Conservation (phyloP, 177 flowering plant genomes). For the Vitis hybrid region DNA sequence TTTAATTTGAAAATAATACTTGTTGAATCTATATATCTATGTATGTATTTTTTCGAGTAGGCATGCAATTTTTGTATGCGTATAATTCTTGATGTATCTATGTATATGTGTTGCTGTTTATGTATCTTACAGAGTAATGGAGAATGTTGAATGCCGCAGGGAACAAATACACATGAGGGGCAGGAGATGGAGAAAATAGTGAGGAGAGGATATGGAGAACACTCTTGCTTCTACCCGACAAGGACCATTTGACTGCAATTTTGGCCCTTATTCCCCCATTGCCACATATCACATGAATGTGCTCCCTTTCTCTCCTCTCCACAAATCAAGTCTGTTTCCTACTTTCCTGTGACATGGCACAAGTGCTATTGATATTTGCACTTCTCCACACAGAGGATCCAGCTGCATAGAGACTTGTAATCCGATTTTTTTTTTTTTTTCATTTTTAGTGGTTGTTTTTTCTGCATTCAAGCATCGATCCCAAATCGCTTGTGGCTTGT, state of each 20-base stretch:
- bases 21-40: background rate
- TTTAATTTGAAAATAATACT: background rate
- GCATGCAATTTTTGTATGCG: no score
- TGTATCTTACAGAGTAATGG: no score
- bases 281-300: conserved; percentile 13
- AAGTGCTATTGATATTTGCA: conserved; percentile 9
- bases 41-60: no score
- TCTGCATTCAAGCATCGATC: background rate
- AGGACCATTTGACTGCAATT: conserved; percentile 48
- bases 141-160: conserved; percentile 32
- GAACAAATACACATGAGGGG: conserved; percentile 48
- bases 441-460: background rate
- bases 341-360: background rate
- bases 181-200: conserved; percentile 43
- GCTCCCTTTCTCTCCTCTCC: conserved; percentile 3
- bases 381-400: background rate
- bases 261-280: conserved; percentile 19
- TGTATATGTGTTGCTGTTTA: no score
- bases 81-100: no score
- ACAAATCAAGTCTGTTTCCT: conserved; percentile 2
- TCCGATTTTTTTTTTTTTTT: background rate
- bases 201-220: conserved; percentile 49
- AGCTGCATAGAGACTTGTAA: background rate
- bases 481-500: background rate
- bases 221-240: conserved; percentile 39